Base-by-base conservation (phyloP, 352 stramenopile genomes). In the Pilasporangium apinafurcum region DNA sequence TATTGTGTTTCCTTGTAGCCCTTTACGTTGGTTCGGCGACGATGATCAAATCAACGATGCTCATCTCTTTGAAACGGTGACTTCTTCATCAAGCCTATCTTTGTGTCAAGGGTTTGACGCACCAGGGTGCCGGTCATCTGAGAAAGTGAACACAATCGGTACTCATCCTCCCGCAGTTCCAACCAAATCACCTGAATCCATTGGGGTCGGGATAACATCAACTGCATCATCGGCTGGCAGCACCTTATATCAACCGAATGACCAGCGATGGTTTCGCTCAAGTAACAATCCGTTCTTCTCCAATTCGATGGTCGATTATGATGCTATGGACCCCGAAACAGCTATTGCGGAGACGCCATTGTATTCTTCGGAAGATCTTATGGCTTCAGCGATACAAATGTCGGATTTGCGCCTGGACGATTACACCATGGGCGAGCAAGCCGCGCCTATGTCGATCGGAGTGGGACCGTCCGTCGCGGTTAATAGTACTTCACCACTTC, bases 351-450 rank as follows among this genome's bases (percentile, higher is more conserved):
- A 83, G 37, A 89, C 71, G 0, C 70, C 76, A 0, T 51, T 89
- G 1, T 86, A 82, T 38, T 51, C 47, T 8, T 68, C 71, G 0
- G 66, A 70, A 0, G 71, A 86, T 37, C 47, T 86, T 28, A 72
- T 86, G 70, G 62, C 63, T 2, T 49, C 79, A 17, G 50, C 62
- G 0, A 76, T 57, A 5, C 48, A 78, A 36, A 71, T 86, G 52
- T 77, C 75, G 2, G 77, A 92, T 31, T 44, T 89, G 17, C 63
- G 64, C 16, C 49, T 89, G 1, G 80, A 89, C 22, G 76, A 92
- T 41, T 88, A 84, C 22, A 78, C 65, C 35, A 37, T 77, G 31
- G 59, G 53, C 5, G 68, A 72, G 38, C 29, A 36, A 38, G 28
- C 39, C 30, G 37, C 30, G 28, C 32, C 38, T 21, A 20, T 48